A percentile compares a stretch with the other conserved stretches of the same genome.
phyloP scores from a whole-genome alignment of 139 green algal species.

The Ostreobium quekettii region DNA sequence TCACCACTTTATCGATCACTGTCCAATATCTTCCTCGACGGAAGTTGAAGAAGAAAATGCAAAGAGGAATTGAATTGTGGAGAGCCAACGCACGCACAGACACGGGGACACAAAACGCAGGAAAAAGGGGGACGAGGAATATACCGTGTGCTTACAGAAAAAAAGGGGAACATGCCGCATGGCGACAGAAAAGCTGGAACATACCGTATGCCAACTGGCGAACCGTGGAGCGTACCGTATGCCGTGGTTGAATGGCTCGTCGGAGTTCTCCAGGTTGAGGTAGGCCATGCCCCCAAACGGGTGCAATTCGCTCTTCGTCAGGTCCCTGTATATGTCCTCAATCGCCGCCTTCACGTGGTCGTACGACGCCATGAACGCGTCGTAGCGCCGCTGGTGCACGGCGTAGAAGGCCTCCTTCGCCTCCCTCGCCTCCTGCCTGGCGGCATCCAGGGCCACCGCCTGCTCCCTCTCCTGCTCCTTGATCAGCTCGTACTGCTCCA shows the following conservation, averaged over 20 bases:
- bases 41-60: too few species aligned
- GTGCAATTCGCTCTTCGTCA: constrained; percentile 61
- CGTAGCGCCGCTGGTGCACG: constrained; percentile 52
- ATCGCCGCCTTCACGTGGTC: constrained; percentile 40
- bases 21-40: too few species aligned
- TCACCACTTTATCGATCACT: too few species aligned
- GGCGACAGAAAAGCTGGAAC: too few species aligned
- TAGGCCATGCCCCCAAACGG: constrained; percentile 46
- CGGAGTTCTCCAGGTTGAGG: constrained; percentile 28
- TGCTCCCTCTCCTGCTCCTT: constrained; percentile 65
- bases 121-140: too few species aligned
- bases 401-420: constrained; percentile 55
- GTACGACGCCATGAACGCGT: constrained; percentile 57
- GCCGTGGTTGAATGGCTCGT: constrained; percentile 17
- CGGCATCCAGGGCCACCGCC: constrained; percentile 56
- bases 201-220: too few species aligned
- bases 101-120: too few species aligned
- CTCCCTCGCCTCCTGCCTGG: constrained; percentile 37
- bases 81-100: too few species aligned
- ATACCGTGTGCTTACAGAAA: too few species aligned
- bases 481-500: constrained; percentile 87
- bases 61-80: too few species aligned
- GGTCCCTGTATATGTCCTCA: constrained; percentile 87
- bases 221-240: constrained; percentile 27
- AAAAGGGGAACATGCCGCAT: too few species aligned